Conservation (phyloP, 2,329 filamentous ascomycete genomes). For the Magnaporthiopsis incrustans region DNA sequence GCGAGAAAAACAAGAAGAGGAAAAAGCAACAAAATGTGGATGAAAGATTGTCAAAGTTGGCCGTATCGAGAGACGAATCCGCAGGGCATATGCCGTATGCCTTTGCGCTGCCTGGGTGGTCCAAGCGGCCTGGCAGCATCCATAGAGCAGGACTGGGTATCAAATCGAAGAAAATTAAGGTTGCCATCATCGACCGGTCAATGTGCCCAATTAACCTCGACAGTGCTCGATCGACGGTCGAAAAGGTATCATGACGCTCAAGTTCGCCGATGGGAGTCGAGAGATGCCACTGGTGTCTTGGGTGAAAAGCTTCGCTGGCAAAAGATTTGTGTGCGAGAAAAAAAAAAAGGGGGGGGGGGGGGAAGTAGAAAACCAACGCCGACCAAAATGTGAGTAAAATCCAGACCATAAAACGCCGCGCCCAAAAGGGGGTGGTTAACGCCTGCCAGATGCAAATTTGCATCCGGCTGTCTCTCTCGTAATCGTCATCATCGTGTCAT, state of each 20-base stretch:
- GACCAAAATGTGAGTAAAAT: not conserved
- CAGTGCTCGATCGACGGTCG: not conserved
- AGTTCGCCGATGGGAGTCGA: not conserved
- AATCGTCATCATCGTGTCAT: slow-evolving; percentile 22
- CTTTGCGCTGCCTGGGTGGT: not conserved
- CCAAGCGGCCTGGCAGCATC: not conserved
- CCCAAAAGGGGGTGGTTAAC: not conserved
- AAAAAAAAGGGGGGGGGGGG: no score
- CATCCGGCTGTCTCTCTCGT: not conserved
- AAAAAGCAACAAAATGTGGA: not conserved
- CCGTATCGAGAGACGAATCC: not conserved
- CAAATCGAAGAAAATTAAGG: not conserved
- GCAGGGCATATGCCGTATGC: no score
- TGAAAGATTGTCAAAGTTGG: not conserved
- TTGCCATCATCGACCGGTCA: not conserved
- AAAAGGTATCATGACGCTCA: not conserved
- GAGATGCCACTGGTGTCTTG: not conserved
- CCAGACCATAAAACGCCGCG: not conserved
- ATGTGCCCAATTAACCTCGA: not conserved
- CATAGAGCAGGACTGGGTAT: slow-evolving; percentile 1
- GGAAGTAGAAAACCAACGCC: not conserved
- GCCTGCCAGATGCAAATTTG: not conserved
- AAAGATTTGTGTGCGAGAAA: not conserved
- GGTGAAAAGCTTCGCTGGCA: slow-evolving; percentile 3
- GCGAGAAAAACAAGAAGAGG: no score